Evolutionary conservation across 1,284 basidiomycete species (phyloP), one percentile per base, ranked within the genome.

Genomic region (Prillingera fragicola): DNA sequence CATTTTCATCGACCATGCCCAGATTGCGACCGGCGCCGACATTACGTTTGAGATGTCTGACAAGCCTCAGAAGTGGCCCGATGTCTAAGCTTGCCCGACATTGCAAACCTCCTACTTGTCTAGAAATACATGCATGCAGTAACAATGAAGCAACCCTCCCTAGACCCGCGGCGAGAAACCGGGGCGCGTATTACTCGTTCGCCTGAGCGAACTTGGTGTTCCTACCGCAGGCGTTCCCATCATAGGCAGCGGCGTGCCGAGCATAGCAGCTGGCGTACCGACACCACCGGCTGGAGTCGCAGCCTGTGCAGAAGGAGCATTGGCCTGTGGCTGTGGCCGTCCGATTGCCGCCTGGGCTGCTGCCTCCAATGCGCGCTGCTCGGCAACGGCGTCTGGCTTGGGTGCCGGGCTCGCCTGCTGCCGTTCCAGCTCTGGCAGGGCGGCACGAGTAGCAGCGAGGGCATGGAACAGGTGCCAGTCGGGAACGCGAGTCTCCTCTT

Each of bases 1-100:
- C 1, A 79, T 81, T 1, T 58, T 82, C 22, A 75, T 87, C 21
- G 62, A 45, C 12, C 83, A 87, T 52, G 70, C 73, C 10, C 71
- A 81, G 38, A 77, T 87, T n/a, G 29, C 12, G 14, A 34, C 35
- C 24, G 59, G 84, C 0, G 82, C 78, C 0, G 63, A 75, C 5
- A 64, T 86, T 19, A 71, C 73, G 24, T 86, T 85, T 57, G 76
- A 78, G 54, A 85, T 87, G 84, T 79, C 76, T 43, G 73, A 73
- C 5, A 58, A 51, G 15, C 77, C 78, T 2, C 65, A 75, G 51
- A 42, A 34, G 0, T 77, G 76, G 76, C 51, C 51, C n/a, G n/a
- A n/a, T n/a, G n/a, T n/a, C n/a, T n/a, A n/a, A n/a, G n/a, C n/a
- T n/a, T n/a, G n/a, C n/a, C n/a, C n/a, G n/a, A n/a, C n/a, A n/a